These are phyloP conservation scores for Leccinum barrowsii DNA, from an alignment of 768 basidiomycete species.

Conservation along the genomic window DNA sequence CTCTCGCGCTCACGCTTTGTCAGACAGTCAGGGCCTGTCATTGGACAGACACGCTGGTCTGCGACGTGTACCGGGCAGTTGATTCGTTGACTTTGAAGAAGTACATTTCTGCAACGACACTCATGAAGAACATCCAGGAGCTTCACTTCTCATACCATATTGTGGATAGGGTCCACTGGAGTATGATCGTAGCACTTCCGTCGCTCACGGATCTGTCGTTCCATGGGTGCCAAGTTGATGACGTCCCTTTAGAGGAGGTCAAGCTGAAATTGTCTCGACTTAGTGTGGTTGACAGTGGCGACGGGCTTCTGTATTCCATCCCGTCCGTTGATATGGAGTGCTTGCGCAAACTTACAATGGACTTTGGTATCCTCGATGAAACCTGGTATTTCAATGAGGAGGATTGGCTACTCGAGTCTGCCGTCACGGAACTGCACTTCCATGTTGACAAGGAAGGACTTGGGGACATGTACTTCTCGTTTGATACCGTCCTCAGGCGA, in stretches of 20 bases:
- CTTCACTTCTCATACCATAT: conserved; percentile 7
- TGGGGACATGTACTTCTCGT: not conserved
- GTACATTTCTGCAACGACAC: conserved; percentile 1
- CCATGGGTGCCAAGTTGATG: not conserved
- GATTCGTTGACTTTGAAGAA: not conserved
- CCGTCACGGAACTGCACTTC: not conserved
- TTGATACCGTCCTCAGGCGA: not conserved
- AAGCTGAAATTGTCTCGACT: not conserved
- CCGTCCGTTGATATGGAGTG: not conserved
- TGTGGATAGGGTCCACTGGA: conserved; percentile 17
- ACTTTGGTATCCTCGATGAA: not conserved
- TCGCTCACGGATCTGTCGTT: conserved; percentile 19
- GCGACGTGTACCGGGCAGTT: not conserved
- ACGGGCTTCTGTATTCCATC: no score
- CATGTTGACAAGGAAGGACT: not conserved
- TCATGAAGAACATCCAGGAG: conserved; percentile 19
- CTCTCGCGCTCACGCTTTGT: not conserved
- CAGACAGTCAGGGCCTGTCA: not conserved
- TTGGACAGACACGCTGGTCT: conserved; percentile 2
- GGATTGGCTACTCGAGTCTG: not conserved
- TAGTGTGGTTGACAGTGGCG: not conserved
- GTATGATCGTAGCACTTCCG: conserved; percentile 5
- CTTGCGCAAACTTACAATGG: not conserved
- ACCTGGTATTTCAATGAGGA: not conserved
- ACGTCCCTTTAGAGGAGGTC: not conserved